Evolutionary conservation across 2,329 filamentous ascomycete genomes (phyloP), one percentile per base, ranked within the genome.

Genomic region (Colletotrichum endophyticum): DNA sequence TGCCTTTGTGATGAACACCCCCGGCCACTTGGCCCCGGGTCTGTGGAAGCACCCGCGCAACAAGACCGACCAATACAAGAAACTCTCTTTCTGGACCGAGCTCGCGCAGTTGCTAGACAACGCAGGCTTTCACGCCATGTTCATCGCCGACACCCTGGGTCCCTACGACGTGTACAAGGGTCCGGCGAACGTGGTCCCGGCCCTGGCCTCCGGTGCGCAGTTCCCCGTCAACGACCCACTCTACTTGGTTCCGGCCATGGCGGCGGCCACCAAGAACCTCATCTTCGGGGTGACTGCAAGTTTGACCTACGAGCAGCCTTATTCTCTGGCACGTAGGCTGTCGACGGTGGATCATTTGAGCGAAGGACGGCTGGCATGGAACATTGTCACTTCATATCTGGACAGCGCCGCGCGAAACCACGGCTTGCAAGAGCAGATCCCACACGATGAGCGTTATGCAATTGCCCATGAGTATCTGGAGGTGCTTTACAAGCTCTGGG

Each of bases 161-260:
- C 91, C 91, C 8, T 94, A 94, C 80, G 93, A 95, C 84, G 92
- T 94, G 6, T 95, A 94, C 83, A 91, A 91, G 75, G 89, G 92
- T 1, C 91, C 91, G 13, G 76, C 77, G 12, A 84, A 83, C 1
- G 83, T 86, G 6, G 88, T 89, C 5, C 89, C 92, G 0, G 91
- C 92, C 0, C 89, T 94, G 66, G 82, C 88, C 1, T 91, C 91
- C 0, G 93, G 92, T 2, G 91, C 92, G 0, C 93, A 95, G 82
- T 94, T 92, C 89, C 93, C 93, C 0, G 91, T 94, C n/a, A 94
- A 93, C 76, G 93, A 95, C 81, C 93, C 93, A 0, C 80, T 94
- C 3, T 87, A 89, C 5, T 88, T 92, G 4, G 87, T 94, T 0
- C 88, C 92, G 3, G 92, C 92, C 4, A 93, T 94, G 92, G 92